These are phyloP conservation scores for Psidium friedrichsthalianum DNA, from an alignment of 345 rosid genomes.

Conservation along the genomic window DNA sequence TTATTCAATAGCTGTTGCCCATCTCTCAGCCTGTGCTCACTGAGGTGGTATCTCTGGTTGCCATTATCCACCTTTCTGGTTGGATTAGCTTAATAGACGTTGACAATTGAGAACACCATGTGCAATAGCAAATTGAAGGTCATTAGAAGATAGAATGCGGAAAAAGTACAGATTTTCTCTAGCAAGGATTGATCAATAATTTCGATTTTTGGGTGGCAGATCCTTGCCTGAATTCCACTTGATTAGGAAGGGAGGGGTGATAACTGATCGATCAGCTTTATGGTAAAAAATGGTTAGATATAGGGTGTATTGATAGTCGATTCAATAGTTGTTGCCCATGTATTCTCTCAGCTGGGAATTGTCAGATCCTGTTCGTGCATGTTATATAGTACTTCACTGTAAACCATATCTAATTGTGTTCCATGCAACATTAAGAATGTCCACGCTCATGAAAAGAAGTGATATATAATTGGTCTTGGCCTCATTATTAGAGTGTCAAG, in stretches of 20 bases:
- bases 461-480: background rate
- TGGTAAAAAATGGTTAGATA: background rate
- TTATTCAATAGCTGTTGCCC: background rate
- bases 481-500: background rate
- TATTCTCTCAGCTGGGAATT: background rate
- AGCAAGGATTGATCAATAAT: background rate
- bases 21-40: background rate
- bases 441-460: background rate
- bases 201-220: background rate
- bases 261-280: background rate
- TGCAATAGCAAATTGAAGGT: background rate
- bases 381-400: background rate
- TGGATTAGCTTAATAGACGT: background rate
- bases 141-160: background rate
- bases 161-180: background rate
- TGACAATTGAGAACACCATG: background rate
- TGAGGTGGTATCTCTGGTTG: background rate
- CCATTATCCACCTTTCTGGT: background rate
- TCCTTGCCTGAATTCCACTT: background rate
- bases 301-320: background rate
- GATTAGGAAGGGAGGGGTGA: background rate
- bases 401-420: background rate
- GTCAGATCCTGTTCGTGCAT: background rate
- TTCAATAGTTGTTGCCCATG: background rate
- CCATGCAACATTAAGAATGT: background rate